Evolutionary conservation across 2,329 filamentous ascomycete genomes (phyloP), one percentile per base, ranked within the genome.

Genomic region (Pseudogymnoascus sp.): DNA sequence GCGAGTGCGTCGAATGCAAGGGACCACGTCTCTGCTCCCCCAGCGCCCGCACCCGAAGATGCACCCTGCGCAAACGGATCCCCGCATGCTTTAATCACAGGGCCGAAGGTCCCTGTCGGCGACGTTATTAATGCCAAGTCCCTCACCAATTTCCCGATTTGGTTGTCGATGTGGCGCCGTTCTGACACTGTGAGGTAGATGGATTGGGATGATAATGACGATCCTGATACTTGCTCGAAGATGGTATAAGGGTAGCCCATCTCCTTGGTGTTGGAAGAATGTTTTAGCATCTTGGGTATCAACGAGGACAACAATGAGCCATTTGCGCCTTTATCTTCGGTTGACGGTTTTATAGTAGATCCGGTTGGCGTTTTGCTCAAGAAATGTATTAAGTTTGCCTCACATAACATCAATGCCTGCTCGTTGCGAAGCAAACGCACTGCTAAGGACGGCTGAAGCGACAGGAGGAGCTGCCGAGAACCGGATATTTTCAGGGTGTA

Each of bases 1-100:
- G 87, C 71, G 63, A 87, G 72, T 2, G 77, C 75, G 40, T 83
- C 78, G 63, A 88, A 88, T 0, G 83, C 82, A 33, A 78, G 75
- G 1, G 78, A 78, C 86, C 85, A 88, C 1, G 77, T 79, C 5
- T 71, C 71, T 2, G 71, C 72, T 42, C 74, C 75, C 61, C 69
- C 36, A 8, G 60, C 38, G 26, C 64, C 42, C 6, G 60, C 50
- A 17, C 61, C 28, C 1, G 65, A 60, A 17, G 64, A 26, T 9
- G 63, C 28, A 15, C 59, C 42, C 26, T 57, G 47, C 17, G 47
- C 62, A 36, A 65, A 68, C 1, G 65, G 62, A 64, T 69, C 66
- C 19, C 67, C 63, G 13, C 72, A 67, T 2, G 73, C 69, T 33
- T 65, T 65, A 23, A 53, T 67, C 11, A 68, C 68, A n/a, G 68